A percentile compares a stretch with the other conserved stretches of the same genome.
Conservation (phyloP, 208 protist genomes). For the Acanthamoeba divionensis region DNA sequence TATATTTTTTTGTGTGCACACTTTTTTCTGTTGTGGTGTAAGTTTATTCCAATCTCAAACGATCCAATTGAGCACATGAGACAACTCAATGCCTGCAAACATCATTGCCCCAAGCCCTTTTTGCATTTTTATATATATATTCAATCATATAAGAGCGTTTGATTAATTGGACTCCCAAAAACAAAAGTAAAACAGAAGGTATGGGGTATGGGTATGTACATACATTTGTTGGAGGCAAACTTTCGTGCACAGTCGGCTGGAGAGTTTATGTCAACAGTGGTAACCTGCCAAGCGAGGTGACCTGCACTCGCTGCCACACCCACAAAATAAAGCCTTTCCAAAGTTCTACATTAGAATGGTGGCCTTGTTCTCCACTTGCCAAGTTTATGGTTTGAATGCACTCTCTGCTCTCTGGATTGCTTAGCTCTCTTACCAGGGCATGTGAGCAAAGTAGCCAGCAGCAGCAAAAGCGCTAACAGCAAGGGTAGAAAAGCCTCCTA, state of each 20-base stretch:
- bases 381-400: neutral
- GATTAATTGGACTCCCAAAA: no score
- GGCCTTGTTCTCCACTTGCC: no score
- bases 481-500: constrained; percentile 50
- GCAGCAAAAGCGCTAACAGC: constrained; percentile 2
- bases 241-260: constrained; percentile 56
- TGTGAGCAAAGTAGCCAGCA: neutral
- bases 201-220: no score
- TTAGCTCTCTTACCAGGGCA: neutral
- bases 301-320: neutral
- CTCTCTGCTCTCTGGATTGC: no score
- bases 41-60: no score
- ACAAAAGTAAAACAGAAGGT: no score
- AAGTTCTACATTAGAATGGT: no score
- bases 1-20: no score
- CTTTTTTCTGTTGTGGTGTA: no score
- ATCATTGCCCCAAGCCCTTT: constrained; percentile 6
- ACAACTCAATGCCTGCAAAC: constrained; percentile 43
- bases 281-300: constrained; percentile 74
- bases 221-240: constrained; percentile 65
- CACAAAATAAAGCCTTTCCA: constrained; percentile 55
- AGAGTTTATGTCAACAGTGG: constrained; percentile 65
- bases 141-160: no score
- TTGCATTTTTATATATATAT: no score
- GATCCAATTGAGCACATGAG: neutral